Conservation (phyloP, 768 basidiomycete species). For the Phallus indusiatus region DNA sequence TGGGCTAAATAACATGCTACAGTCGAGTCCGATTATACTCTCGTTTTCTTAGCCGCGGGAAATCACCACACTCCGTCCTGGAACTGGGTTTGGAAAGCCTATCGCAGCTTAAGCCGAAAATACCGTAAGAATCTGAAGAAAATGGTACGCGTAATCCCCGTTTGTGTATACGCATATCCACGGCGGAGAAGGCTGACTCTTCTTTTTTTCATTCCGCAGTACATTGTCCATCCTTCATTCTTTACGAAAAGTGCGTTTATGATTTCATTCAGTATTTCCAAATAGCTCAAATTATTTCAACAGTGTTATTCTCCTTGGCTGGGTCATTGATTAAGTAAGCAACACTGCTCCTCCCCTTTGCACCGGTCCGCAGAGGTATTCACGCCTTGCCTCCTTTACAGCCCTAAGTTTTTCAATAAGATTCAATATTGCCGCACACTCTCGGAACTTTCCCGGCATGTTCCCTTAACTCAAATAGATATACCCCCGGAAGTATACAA, state of each 20-base stretch:
- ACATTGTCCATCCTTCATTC: constrained; percentile 80
- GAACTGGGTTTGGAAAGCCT: constrained; percentile 92
- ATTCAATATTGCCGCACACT: constrained; percentile 67
- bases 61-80: constrained; percentile 64
- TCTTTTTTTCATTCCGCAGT: constrained; percentile 30
- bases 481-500: constrained; percentile 75
- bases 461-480: constrained; percentile 83
- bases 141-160: constrained; percentile 39
- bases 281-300: constrained; percentile 1
- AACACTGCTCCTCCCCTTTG: neutral
- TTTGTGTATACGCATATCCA: constrained; percentile 9
- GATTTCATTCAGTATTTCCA: neutral
- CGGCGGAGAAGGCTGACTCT: neutral
- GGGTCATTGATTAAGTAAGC: constrained; percentile 78
- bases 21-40: constrained; percentile 87
- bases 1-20: neutral
- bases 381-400: constrained; percentile 20
- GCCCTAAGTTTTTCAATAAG: constrained; percentile 88
- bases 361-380: neutral
- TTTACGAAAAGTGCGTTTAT: constrained; percentile 68
- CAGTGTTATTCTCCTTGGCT: constrained; percentile 84
- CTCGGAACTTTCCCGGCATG: constrained; percentile 63
- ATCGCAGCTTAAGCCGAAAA: constrained; percentile 67
- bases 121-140: constrained; percentile 85
- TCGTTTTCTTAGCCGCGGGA: constrained; percentile 81